Evolutionary conservation across 805 yeast species (phyloP).

Genomic region (Suhomyces vadensis): DNA sequence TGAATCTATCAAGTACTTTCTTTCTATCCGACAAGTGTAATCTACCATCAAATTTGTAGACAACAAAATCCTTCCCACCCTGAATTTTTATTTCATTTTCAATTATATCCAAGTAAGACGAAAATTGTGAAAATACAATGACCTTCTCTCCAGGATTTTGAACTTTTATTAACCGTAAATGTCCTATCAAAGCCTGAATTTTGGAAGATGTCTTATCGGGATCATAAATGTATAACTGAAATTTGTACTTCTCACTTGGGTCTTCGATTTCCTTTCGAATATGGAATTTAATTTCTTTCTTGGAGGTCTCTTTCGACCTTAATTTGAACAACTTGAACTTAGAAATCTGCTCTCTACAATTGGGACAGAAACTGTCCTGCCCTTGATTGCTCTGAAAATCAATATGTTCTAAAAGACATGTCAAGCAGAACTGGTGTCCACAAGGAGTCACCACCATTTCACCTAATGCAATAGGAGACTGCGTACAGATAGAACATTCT

Average conservation of each 20-base stretch:
- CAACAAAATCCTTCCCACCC: slow-evolving; percentile 47
- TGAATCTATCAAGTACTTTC: slow-evolving; percentile 58
- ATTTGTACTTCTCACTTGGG: slow-evolving; percentile 21
- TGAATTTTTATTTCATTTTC: slow-evolving; percentile 54
- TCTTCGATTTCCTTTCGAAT: slow-evolving; percentile 23
- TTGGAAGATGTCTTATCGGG: slow-evolving; percentile 68
- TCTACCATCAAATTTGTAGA: slow-evolving; percentile 82
- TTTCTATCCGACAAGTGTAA: slow-evolving; percentile 66
- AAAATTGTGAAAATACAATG: slow-evolving; percentile 89
- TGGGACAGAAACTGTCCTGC: slow-evolving; percentile 63
- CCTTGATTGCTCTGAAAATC: slow-evolving; percentile 59
- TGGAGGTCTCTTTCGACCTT: slow-evolving; percentile 24
- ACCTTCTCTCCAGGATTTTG: slow-evolving; percentile 67
- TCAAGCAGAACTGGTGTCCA: slow-evolving; percentile 76
- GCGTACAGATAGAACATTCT: slow-evolving; percentile 87
- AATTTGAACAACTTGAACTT: slow-evolving; percentile 50
- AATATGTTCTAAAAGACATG: slow-evolving; percentile 73
- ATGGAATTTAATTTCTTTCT: slow-evolving; percentile 31
- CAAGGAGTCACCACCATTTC: slow-evolving; percentile 70
- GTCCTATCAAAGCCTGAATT: slow-evolving; percentile 64
- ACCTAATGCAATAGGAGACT: slow-evolving; percentile 56
- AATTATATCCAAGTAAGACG: slow-evolving; percentile 75
- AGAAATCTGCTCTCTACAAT: slow-evolving; percentile 63
- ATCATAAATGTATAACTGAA: slow-evolving; percentile 44
- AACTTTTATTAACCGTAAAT: slow-evolving; percentile 53